Evolutionary conservation across 768 basidiomycete species (phyloP).

Genomic region (Mycena rebaudengoi): DNA sequence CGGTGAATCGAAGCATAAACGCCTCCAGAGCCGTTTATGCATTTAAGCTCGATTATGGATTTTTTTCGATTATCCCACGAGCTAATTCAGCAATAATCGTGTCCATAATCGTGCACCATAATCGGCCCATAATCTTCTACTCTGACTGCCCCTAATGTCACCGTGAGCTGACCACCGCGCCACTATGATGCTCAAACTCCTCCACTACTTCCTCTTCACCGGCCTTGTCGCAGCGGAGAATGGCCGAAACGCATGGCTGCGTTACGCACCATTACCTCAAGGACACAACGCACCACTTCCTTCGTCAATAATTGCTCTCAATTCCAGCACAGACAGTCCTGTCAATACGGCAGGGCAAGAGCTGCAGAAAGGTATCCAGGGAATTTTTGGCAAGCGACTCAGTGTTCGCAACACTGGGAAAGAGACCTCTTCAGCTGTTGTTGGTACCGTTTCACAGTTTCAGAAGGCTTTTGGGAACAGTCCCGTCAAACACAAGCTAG

Average conservation of each 20-base stretch:
- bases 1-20: too few species aligned
- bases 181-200: slow-evolving; percentile 21
- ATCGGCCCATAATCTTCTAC: too few species aligned
- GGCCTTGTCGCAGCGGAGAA: slow-evolving; percentile 24
- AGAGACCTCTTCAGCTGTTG: slow-evolving; percentile 19
- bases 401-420: slow-evolving; percentile 12
- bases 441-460: slow-evolving; percentile 23
- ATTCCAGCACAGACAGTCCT: slow-evolving; percentile 23
- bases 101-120: too few species aligned
- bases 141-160: too few species aligned
- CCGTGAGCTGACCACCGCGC: slow-evolving; percentile 2
- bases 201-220: slow-evolving; percentile 19
- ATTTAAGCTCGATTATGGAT: too few species aligned
- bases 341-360: slow-evolving; percentile 27
- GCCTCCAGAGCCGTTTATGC: too few species aligned
- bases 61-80: too few species aligned
- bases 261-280: slow-evolving; percentile 21
- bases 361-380: slow-evolving; percentile 25
- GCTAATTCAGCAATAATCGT: too few species aligned
- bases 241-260: slow-evolving; percentile 25
- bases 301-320: slow-evolving; percentile 23
- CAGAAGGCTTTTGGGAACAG: slow-evolving; percentile 22
- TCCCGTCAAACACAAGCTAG: slow-evolving; percentile 12
- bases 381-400: slow-evolving; percentile 20
- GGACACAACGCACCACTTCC: slow-evolving; percentile 17